These are phyloP conservation scores for Cordyceps farinosa DNA, from an alignment of 2,329 filamentous ascomycete genomes.

Conservation along the genomic window DNA sequence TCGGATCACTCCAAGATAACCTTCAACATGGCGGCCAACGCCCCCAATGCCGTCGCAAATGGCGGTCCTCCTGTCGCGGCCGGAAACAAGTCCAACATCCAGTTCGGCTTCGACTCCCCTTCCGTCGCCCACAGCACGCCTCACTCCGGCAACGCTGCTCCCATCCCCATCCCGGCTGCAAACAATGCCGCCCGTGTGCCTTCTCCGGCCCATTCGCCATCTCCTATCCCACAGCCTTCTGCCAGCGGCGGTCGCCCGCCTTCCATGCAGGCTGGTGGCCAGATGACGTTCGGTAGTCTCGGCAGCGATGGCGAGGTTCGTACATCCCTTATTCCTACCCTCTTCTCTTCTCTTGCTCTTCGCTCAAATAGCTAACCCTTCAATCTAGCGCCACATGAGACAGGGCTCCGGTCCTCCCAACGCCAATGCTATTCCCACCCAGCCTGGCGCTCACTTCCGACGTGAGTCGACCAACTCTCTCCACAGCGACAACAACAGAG, in stretches of 20 bases:
- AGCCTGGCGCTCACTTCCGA: conserved; percentile 70
- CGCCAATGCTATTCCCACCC: conserved; percentile 57
- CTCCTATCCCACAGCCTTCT: conserved; percentile 85
- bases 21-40: conserved; percentile 85
- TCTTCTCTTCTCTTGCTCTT: conserved; percentile 13
- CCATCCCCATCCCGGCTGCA: conserved; percentile 60
- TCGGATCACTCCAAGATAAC: conserved; percentile 83
- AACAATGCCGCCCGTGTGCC: conserved; percentile 66
- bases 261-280: conserved; percentile 64
- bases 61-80: conserved; percentile 52
- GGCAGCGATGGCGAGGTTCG: conserved; percentile 77
- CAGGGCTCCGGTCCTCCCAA: conserved; percentile 61
- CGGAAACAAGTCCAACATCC: conserved; percentile 45
- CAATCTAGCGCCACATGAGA: conserved; percentile 62
- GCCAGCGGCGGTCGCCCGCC: conserved; percentile 83
- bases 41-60: conserved; percentile 71
- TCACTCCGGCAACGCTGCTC: conserved; percentile 51
- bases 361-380: conserved; percentile 14
- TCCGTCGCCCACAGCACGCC: conserved; percentile 65
- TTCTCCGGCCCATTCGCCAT: conserved; percentile 84
- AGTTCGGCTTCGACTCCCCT: conserved; percentile 78
- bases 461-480: conserved; percentile 82
- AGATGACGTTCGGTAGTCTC: conserved; percentile 80
- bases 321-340: conserved; percentile 23
- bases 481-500: conserved; percentile 53